These are phyloP conservation scores for Penicillium soppii DNA, from an alignment of 495 filamentous ascomycete species.

Conservation along the genomic window DNA sequence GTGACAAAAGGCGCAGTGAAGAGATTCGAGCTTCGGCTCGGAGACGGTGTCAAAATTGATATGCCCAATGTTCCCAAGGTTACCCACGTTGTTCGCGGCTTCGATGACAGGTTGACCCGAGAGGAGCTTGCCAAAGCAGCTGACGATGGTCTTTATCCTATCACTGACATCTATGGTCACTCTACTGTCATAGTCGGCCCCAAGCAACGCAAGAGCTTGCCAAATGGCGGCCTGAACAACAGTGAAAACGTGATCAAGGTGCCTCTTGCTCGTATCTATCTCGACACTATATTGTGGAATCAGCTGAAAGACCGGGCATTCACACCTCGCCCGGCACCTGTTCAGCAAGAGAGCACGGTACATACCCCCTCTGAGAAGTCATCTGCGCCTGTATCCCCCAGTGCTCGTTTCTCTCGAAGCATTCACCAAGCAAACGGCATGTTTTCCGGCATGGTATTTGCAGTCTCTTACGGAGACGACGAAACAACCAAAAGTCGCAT, in stretches of 20 bases:
- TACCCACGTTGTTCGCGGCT: constrained; percentile 46
- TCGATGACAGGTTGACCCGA: constrained; percentile 37
- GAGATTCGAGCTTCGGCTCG: constrained; percentile 45
- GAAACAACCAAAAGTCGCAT: constrained; percentile 53
- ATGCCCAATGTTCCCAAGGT: constrained; percentile 44
- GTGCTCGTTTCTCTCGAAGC: constrained; percentile 39
- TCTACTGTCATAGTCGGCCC: constrained; percentile 40
- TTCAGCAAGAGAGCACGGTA: constrained; percentile 21
- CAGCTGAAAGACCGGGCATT: constrained; percentile 46
- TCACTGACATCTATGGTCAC: constrained; percentile 49
- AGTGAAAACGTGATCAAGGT: constrained; percentile 41
- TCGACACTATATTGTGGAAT: constrained; percentile 52
- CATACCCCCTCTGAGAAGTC: constrained; percentile 43
- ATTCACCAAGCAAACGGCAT: constrained; percentile 39
- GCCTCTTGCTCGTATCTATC: constrained; percentile 46
- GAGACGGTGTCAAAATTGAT: constrained; percentile 54
- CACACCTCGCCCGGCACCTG: constrained; percentile 23
- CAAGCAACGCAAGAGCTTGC: constrained; percentile 49
- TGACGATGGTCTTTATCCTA: constrained; percentile 27
- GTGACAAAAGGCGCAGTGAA: constrained; percentile 44
- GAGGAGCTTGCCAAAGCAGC: constrained; percentile 32
- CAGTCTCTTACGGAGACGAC: constrained; percentile 66
- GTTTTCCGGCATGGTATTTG: constrained; percentile 79
- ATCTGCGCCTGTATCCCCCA: constrained; percentile 44
- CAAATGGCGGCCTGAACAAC: constrained; percentile 26